Base-by-base conservation (phyloP, 305 asterid species). In the Fraxinus latifolia region DNA sequence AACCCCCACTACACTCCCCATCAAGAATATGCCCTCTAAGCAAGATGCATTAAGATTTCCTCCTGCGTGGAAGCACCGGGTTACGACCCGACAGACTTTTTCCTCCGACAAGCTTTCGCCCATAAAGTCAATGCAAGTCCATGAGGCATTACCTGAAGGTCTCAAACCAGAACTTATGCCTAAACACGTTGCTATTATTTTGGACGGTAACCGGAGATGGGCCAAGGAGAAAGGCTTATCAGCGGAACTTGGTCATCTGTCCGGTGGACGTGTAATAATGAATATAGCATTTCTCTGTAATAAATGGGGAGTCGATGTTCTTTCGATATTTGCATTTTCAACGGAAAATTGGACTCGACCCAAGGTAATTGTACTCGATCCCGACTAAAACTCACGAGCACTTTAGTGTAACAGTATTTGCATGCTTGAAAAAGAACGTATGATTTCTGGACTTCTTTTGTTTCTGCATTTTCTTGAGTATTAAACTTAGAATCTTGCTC, bases 151-250 rank as follows among this genome's bases (percentile, higher is more conserved):
- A 80, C 83, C 86, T 7, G 78, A 62, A 77, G 83, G 80, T 21
- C 77, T 83, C 44, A 67, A 75, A 11, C 68, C 65, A 1, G 86
- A 83, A 39, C 86, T 74, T 31, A 84, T 84, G 84, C 84, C 87
- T 7, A 84, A 80, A 50, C 87, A 84, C 32, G 77, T 84, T 9
- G 87, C 87, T 9, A 31, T 80, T 34, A 80, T 84, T 15, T 21
- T 77, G 81, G 87, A 84, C 8, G 82, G 87, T 7, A 84, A 80
- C 71, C 78, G 83, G 78, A 70, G 83, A 15, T 84, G 87, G 87
- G 85, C 87, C 0, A 67, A 3, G 75, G 76, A 78, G 78, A 78
- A 53, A 44, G 87, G 85, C 14, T 15, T 84, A 80, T 33, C 77
- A 2, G 76, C 29, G 21, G 70, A 55, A 5, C 32, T 3, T 0